These are phyloP conservation scores for Calonectria leucothoes DNA, from an alignment of 2,329 filamentous ascomycete species.

Conservation along the genomic window DNA sequence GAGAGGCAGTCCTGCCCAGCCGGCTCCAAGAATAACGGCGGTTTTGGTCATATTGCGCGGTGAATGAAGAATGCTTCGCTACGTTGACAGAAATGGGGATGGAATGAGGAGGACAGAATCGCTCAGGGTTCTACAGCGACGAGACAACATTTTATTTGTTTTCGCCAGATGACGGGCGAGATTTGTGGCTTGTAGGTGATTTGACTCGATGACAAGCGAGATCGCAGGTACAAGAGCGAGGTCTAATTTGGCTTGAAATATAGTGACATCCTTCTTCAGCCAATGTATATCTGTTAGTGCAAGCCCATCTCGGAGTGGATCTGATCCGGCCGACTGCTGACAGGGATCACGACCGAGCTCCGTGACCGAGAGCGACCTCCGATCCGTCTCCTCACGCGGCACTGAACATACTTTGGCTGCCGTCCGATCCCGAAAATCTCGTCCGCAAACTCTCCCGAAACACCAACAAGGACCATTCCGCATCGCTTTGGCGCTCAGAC, in stretches of 20 bases:
- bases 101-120: neutral
- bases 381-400: slow-evolving; percentile 17
- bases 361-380: slow-evolving; percentile 41
- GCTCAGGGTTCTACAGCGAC: too few species aligned
- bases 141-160: neutral
- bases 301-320: neutral
- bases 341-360: slow-evolving; percentile 42
- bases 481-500: neutral
- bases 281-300: slow-evolving; percentile 27
- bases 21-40: slow-evolving; percentile 64
- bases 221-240: neutral
- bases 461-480: neutral
- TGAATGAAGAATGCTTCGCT: neutral
- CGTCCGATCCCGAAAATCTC: neutral
- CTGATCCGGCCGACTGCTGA: neutral
- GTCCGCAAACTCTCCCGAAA: neutral
- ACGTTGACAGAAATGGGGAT: neutral
- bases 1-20: slow-evolving; percentile 62
- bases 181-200: neutral
- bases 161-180: neutral
- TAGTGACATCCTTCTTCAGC: neutral
- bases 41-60: slow-evolving; percentile 57
- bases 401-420: neutral
- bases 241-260: too few species aligned
- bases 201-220: neutral